phyloP scores from a whole-genome alignment of 495 filamentous ascomycete genomes.

The Talaromyces nanjingensis region DNA sequence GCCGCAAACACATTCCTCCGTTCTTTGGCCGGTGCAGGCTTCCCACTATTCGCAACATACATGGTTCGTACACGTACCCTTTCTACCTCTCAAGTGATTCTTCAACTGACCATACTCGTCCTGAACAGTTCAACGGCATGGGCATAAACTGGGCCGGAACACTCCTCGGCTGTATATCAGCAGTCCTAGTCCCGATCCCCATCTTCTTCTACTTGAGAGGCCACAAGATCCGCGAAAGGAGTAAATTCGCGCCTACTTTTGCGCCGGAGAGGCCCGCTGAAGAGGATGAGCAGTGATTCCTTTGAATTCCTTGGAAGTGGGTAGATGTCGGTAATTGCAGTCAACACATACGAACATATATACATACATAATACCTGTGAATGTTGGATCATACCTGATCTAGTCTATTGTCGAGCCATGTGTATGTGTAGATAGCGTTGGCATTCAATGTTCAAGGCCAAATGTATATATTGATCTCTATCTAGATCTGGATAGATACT shows the following conservation, averaged over 20 bases:
- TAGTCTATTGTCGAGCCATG: background rate
- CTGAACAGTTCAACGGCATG: constrained; percentile 51
- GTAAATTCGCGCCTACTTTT: constrained; percentile 58
- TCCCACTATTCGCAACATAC: constrained; percentile 75
- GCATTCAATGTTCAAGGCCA: background rate
- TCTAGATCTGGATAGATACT: background rate
- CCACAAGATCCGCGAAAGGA: constrained; percentile 55
- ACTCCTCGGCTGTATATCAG: constrained; percentile 64
- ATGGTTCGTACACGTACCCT: constrained; percentile 40
- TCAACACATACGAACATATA: background rate
- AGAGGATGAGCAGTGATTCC: background rate
- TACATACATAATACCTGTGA: background rate
- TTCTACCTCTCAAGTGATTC: constrained; percentile 21
- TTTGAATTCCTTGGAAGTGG: background rate
- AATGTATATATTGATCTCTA: background rate
- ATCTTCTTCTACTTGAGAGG: constrained; percentile 64
- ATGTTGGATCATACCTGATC: background rate
- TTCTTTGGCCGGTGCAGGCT: constrained; percentile 66
- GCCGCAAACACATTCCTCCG: constrained; percentile 87
- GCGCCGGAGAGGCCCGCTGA: background rate
- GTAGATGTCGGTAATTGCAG: background rate
- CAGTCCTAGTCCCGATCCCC: constrained; percentile 63
- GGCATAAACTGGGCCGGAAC: constrained; percentile 72
- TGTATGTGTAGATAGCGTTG: background rate
- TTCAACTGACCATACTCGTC: no score